phyloP scores from a whole-genome alignment of 2,329 filamentous ascomycete species.

The Rhynchosporium graminicola region DNA sequence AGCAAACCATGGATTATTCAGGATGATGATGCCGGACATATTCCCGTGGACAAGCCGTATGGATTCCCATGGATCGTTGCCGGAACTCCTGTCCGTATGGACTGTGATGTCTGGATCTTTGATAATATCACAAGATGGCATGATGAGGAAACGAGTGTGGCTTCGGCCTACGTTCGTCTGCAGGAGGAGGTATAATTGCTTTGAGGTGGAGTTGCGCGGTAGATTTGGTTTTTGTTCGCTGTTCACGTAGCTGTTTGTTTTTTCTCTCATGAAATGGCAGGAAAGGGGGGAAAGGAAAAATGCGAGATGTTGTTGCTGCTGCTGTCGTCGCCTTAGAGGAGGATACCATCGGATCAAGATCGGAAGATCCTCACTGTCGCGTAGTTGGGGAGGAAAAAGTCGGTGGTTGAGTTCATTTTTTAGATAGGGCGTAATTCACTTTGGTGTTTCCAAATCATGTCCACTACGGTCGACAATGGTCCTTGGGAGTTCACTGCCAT shows the following conservation, averaged over 20 bases:
- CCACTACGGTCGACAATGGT: background rate
- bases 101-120: constrained; percentile 6
- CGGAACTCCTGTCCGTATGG: constrained; percentile 12
- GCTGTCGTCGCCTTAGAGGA: background rate
- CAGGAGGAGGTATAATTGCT: background rate
- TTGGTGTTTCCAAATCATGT: background rate
- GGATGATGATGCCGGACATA: constrained; percentile 12
- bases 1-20: constrained; percentile 21
- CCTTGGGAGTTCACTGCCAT: background rate
- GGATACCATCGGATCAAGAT: background rate
- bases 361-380: background rate
- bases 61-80: constrained; percentile 18
- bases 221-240: constrained; percentile 7
- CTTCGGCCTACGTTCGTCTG: background rate
- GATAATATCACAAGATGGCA: background rate
- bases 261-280: background rate
- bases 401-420: constrained; percentile 3
- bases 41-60: constrained; percentile 13
- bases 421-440: constrained; percentile 9
- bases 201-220: background rate
- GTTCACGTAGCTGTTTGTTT: constrained; percentile 11
- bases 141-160: background rate
- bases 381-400: constrained; percentile 2
- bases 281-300: background rate
- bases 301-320: background rate